These are phyloP conservation scores for Trichosporon sp. DNA, from an alignment of 1,284 basidiomycete species.

Conservation along the genomic window DNA sequence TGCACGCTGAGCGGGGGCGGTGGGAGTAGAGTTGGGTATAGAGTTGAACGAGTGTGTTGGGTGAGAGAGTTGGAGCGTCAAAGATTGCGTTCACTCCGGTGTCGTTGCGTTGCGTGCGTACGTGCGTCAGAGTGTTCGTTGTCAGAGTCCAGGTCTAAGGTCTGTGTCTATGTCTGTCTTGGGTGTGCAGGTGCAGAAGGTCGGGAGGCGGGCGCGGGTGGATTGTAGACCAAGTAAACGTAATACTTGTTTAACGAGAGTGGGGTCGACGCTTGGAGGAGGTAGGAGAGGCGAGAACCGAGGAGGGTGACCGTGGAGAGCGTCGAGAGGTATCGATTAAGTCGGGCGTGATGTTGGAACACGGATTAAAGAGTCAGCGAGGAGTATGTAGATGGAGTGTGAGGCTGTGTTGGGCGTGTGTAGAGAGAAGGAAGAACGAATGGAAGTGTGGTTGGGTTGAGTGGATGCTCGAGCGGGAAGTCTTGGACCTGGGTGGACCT, in stretches of 20 bases:
- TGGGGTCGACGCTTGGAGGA: neutral
- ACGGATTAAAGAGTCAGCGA: neutral
- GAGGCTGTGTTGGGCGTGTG: neutral
- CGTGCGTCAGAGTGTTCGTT: too few species aligned
- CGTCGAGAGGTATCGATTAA: too few species aligned
- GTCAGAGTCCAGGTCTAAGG: too few species aligned
- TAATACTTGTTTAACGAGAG: conserved; percentile 7
- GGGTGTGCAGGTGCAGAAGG: neutral
- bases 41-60: neutral
- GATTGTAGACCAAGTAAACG: neutral
- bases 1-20: neutral
- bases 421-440: neutral
- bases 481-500: neutral
- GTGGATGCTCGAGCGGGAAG: conserved; percentile 14
- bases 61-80: neutral
- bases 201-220: neutral
- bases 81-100: neutral
- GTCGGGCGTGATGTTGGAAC: neutral
- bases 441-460: neutral
- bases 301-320: neutral
- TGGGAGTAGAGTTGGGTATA: neutral
- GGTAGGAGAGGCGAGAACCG: neutral
- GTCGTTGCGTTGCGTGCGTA: neutral
- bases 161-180: too few species aligned
- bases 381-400: neutral